phyloP scores from a whole-genome alignment of 148 eudicot species.

The Linanthus parryae region DNA sequence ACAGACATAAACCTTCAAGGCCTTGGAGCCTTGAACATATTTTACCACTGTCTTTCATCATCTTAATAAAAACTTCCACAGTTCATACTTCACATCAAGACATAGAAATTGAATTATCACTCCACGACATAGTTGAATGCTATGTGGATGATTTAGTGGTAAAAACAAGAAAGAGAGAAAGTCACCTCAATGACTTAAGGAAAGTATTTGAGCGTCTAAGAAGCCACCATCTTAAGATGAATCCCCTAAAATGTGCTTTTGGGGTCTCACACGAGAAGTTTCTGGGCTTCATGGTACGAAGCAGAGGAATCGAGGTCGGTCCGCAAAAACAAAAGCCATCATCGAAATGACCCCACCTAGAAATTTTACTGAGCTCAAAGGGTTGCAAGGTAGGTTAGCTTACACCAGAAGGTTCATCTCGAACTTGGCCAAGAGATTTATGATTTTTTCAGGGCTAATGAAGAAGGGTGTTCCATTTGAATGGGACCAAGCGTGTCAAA shows the following conservation, averaged over 20 bases:
- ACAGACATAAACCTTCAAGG: too few relatives aligned
- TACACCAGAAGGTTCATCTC: conserved; percentile 7
- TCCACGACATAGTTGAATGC: neutral
- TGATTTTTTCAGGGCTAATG: neutral
- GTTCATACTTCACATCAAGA: too few relatives aligned
- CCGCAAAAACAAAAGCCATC: neutral
- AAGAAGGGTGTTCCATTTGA: too few relatives aligned
- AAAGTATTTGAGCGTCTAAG: neutral
- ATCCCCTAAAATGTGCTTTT: neutral
- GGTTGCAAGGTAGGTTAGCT: conserved; percentile 1
- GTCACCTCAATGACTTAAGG: neutral
- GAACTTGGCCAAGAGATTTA: neutral
- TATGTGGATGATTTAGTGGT: conserved; percentile 1
- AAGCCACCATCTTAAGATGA: too few relatives aligned
- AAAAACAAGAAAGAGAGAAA: neutral
- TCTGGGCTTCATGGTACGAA: neutral
- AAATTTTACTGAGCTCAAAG: neutral
- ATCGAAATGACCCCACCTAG: neutral
- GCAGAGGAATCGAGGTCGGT: neutral
- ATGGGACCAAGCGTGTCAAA: neutral
- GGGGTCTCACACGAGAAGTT: neutral
- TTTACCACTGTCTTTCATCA: too few relatives aligned
- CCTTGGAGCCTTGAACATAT: too few relatives aligned
- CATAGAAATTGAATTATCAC: too few relatives aligned
- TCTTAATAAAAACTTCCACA: too few relatives aligned